phyloP scores from a whole-genome alignment of 495 filamentous ascomycete species.

The Physcia stellaris region DNA sequence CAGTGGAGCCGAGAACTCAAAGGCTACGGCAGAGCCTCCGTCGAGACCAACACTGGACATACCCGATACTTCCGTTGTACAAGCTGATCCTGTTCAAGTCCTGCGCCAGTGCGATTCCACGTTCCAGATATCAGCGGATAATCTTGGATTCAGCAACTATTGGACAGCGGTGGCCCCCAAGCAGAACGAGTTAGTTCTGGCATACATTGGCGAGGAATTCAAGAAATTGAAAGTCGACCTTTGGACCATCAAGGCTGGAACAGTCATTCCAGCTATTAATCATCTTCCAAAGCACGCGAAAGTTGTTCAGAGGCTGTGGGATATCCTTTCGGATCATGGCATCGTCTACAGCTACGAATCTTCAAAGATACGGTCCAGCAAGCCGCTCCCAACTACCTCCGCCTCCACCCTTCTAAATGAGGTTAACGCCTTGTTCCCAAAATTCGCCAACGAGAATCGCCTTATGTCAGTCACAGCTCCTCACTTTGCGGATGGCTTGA shows the following conservation, averaged over 20 bases:
- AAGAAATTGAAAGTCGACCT: slow-evolving; percentile 19
- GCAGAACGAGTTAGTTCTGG: slow-evolving; percentile 20
- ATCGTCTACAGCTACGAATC: slow-evolving; percentile 3
- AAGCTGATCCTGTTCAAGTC: slow-evolving; percentile 5
- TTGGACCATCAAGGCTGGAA: slow-evolving; percentile 9
- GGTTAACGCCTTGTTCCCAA: slow-evolving; percentile 4
- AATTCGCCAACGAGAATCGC: slow-evolving; percentile 15
- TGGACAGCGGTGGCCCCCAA: slow-evolving; percentile 18
- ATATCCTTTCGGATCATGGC: slow-evolving; percentile 19
- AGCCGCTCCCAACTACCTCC: slow-evolving; percentile 2
- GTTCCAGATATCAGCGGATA: slow-evolving; percentile 4
- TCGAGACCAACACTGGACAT: background rate
- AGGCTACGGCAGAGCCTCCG: slow-evolving; percentile 1
- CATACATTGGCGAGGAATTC: slow-evolving; percentile 27
- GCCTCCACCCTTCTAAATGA: slow-evolving; percentile 1
- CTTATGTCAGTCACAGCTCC: slow-evolving; percentile 18
- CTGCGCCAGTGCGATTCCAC: slow-evolving; percentile 1
- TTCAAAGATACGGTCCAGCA: slow-evolving; percentile 2
- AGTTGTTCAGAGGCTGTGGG: slow-evolving; percentile 19
- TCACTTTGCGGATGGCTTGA: slow-evolving; percentile 18
- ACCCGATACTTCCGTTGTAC: background rate
- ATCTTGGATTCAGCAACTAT: slow-evolving; percentile 14
- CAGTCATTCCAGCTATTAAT: slow-evolving; percentile 13
- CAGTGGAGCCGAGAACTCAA: slow-evolving; percentile 5
- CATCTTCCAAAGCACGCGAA: slow-evolving; percentile 17